A percentile compares a stretch with the other conserved stretches of the same genome.
These are phyloP conservation scores for Tricholoma saponaceum DNA, from an alignment of 768 basidiomycete genomes.

Conservation along the genomic window DNA sequence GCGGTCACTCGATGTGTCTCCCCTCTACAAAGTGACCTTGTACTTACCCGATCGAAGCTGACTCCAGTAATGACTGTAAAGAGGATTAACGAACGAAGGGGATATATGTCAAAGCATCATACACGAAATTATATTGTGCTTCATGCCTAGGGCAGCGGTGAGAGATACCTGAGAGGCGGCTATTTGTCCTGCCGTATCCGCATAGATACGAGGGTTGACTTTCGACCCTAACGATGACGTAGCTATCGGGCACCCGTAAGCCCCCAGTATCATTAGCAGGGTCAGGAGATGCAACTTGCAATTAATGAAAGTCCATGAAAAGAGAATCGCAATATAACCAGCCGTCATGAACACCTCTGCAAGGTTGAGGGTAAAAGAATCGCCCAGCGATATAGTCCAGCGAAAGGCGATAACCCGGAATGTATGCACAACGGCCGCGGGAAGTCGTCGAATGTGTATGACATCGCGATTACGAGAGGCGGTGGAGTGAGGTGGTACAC, in stretches of 20 bases:
- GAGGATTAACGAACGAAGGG: background rate
- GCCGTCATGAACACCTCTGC: slow-evolving; percentile 21
- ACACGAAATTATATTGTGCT: slow-evolving; percentile 48
- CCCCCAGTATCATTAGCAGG: background rate
- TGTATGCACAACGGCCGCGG: background rate
- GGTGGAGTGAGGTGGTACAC: background rate
- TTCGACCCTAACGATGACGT: no score
- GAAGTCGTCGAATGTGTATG: background rate
- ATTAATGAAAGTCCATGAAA: slow-evolving; percentile 28
- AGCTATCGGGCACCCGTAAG: slow-evolving; percentile 13
- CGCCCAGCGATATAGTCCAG: slow-evolving; percentile 20
- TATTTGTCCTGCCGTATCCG: slow-evolving; percentile 25
- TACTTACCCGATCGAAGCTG: slow-evolving; percentile 36
- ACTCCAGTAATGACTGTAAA: slow-evolving; percentile 47
- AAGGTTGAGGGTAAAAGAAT: slow-evolving; percentile 5
- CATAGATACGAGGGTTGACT: slow-evolving; percentile 2
- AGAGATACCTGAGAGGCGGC: slow-evolving; percentile 7
- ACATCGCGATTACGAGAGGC: background rate
- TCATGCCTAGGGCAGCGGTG: slow-evolving; percentile 4
- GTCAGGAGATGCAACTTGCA: slow-evolving; percentile 20
- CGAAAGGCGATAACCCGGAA: slow-evolving; percentile 11
- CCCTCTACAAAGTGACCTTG: background rate
- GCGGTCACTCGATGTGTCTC: background rate
- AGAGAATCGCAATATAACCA: slow-evolving; percentile 26
- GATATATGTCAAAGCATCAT: slow-evolving; percentile 3